Conservation (phyloP, 306 rosid species). For the Psophocarpus tetragonolobus region DNA sequence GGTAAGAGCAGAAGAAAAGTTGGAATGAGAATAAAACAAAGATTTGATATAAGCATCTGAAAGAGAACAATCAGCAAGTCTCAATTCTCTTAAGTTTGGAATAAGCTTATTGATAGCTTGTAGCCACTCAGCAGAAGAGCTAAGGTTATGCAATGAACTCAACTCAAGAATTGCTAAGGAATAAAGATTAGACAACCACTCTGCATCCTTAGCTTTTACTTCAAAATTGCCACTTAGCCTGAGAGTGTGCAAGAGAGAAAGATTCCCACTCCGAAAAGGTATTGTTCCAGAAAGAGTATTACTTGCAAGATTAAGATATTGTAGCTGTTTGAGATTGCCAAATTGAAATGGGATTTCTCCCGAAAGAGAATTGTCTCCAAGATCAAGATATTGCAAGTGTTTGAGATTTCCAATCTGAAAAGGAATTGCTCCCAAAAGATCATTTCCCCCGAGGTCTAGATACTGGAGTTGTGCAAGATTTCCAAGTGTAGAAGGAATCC, state of each 20-base stretch:
- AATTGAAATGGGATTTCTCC: background rate
- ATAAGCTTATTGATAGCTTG: background rate
- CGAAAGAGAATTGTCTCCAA: background rate
- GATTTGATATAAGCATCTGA: background rate
- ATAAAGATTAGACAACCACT: constrained; percentile 5
- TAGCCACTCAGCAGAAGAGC: background rate
- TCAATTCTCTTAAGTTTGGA: background rate
- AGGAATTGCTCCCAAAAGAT: background rate
- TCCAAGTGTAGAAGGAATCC: constrained; percentile 2
- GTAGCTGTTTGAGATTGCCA: background rate
- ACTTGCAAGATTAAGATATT: background rate
- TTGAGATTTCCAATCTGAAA: background rate
- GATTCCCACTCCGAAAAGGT: background rate
- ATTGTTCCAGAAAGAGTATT: background rate
- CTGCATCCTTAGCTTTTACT: background rate
- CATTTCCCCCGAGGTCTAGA: background rate
- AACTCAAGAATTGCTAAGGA: background rate
- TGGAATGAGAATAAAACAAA: background rate
- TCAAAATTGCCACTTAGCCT: background rate
- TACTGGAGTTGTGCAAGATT: background rate
- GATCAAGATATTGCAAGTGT: background rate
- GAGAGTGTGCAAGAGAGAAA: background rate
- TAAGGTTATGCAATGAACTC: background rate
- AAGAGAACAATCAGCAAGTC: background rate
- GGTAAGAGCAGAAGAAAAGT: background rate